A percentile compares a stretch with the other conserved stretches of the same genome.
These are phyloP conservation scores for Suhomyces sp. DNA, from an alignment of 805 yeast species.

Conservation along the genomic window DNA sequence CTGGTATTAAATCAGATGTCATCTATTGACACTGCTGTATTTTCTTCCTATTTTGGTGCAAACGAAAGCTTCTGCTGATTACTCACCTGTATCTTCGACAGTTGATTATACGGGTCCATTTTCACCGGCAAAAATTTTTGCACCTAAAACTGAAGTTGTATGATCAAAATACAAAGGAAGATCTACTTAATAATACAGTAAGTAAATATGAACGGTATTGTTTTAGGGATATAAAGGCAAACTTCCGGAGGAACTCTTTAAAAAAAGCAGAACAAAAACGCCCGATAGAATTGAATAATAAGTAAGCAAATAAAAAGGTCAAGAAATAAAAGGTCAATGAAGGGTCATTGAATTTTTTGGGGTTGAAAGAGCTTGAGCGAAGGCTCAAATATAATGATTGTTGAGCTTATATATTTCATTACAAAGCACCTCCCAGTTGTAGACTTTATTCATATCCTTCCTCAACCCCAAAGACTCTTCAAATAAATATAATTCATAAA, in stretches of 20 bases:
- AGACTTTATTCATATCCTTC: conserved; percentile 9
- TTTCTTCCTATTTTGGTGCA: conserved; percentile 15
- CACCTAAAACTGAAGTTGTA: too few species aligned
- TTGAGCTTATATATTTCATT: conserved; percentile 30
- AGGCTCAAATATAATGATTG: conserved; percentile 20
- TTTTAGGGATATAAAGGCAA: neutral
- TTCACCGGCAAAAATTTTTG: conserved; percentile 4
- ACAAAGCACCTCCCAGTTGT: conserved; percentile 31
- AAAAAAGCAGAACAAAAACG: neutral
- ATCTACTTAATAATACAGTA: too few species aligned
- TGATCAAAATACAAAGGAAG: too few species aligned
- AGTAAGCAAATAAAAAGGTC: neutral
- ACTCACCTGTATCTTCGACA: conserved; percentile 13
- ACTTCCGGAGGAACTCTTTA: too few species aligned
- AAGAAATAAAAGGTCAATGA: too few species aligned
- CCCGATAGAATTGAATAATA: neutral
- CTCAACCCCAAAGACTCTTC: conserved; percentile 23
- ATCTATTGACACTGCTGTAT: conserved; percentile 6
- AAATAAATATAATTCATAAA: conserved; percentile 36
- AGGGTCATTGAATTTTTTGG: too few species aligned
- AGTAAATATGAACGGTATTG: neutral
- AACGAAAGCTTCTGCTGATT: conserved; percentile 12
- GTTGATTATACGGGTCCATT: conserved; percentile 3
- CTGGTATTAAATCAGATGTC: conserved; percentile 12
- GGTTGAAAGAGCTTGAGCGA: neutral